Evolutionary conservation across 257 asterid species (phyloP), one percentile per base, ranked within the genome.

Genomic region (Nicotiana knightiana): DNA sequence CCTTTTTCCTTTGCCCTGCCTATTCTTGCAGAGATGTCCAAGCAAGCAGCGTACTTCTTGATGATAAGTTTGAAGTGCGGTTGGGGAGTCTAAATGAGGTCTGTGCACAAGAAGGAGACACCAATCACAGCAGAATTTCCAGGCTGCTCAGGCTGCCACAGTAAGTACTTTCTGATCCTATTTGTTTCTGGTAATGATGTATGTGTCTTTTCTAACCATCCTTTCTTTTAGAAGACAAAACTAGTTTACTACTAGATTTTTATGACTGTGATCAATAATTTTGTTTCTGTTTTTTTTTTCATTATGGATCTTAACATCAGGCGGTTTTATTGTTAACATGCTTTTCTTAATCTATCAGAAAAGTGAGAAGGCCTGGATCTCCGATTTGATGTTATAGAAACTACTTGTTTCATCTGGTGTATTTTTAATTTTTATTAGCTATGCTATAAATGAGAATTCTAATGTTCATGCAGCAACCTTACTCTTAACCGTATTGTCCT

Each of bases 41-140:
- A 92, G 97, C 98, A 57, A 93, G 98, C 86, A 94, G 99, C 86
- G 90, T 96, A 88, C 97, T 96, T 83, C 99, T 96, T 77, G 99
- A 96, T 61, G 98, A 96, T 82, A 96, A 93, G 88, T 96, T 85
- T 66, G 99, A 96, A 90, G 98, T 96, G 80, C 89, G 99, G 82
- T 85, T 96, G 54, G 99, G 98, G 85, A 96, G 99, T 86, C 88
- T 96, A 87, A 92, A 95, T 66, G 92, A 92, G 82, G 94, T 90
- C 71, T 94, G 97, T 86, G 90, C 90, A 85, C 97, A 96, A 89
- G 97, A 96, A 89, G 95, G 94, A 30, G 97, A 93, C 79, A 77
- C 71, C 71, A 91, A 91, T 85, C 98, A 90, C 87, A 91, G 54
- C 53, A 88, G 97, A 84, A 85, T 94, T 80, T 86, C 97, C 67